Conservation (phyloP, 495 filamentous ascomycete genomes). For the Alectoria sarmentosa region DNA sequence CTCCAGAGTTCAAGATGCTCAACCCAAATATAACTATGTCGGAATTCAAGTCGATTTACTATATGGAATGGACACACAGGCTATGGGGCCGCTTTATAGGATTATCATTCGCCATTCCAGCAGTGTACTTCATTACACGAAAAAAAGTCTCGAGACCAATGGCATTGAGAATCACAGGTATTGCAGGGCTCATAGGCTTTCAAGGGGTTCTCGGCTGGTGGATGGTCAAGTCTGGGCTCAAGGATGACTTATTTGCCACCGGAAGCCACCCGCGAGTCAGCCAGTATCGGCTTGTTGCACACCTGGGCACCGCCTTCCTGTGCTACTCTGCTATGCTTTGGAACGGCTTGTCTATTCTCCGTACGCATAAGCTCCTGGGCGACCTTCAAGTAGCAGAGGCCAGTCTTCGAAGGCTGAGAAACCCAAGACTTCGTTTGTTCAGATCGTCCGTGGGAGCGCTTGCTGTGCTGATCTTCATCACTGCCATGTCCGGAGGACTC, state of each 20-base stretch:
- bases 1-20: conserved; percentile 83
- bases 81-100: conserved; percentile 94
- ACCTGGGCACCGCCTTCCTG: conserved; percentile 81
- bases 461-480: conserved; percentile 71
- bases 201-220: conserved; percentile 97
- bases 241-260: conserved; percentile 87
- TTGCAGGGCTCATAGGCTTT: conserved; percentile 83
- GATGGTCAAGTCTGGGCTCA: conserved; percentile 96
- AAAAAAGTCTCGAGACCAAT: conserved; percentile 72
- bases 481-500: conserved; percentile 85
- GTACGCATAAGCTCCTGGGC: conserved; percentile 59
- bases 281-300: conserved; percentile 87
- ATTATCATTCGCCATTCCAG: conserved; percentile 78
- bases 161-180: conserved; percentile 69
- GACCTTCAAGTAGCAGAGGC: conserved; percentile 51
- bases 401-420: conserved; percentile 50
- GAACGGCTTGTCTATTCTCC: conserved; percentile 79
- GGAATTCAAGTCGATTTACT: conserved; percentile 98
- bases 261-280: conserved; percentile 86
- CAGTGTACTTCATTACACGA: conserved; percentile 78
- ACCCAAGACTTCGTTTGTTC: conserved; percentile 62
- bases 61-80: conserved; percentile 97
- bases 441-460: conserved; percentile 66
- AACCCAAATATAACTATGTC: conserved; percentile 85
- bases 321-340: conserved; percentile 93